Evolutionary conservation across 345 rosid genomes (phyloP), one percentile per base, ranked within the genome.

Genomic region (Gossypium raimondii): DNA sequence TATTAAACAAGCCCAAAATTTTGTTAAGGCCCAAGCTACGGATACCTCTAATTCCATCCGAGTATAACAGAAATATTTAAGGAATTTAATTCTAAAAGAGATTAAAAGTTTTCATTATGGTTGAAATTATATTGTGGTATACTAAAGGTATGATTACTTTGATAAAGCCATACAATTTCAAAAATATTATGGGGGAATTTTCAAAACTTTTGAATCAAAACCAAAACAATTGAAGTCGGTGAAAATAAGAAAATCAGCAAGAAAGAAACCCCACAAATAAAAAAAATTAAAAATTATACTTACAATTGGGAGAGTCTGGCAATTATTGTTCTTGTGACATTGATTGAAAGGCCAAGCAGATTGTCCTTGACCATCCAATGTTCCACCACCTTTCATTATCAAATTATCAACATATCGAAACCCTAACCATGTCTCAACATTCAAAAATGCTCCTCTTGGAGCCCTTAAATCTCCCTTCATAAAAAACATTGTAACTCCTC

Each of bases 341-440:
- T 69, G 9, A 9, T 76, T 82, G 24, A 3, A 3, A 12, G 52
- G 44, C 76, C 76, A 73, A 47, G 83, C 86, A 22, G 63, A n/a
- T 5, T 78, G 65, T 0, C 97, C 92, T 73, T 85, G 84, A 20
- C 95, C 97, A 29, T 92, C 90, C 58, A 92, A 85, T 18, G 82
- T 77, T 29, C 97, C 92, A 10, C 84, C 83, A 2, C 92, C 95
- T 9, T 77, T 72, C 41, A 90, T 10, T 0, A 80, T 83, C 57
- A 92, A 72, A 2, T 65, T 67, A 12, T 84, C 72, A 2, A 92
- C 50, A 56, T 77, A 58, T 13, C 64, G 22, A 75, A 92, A 79
- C 14, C 72, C 12, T 57, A 92, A 63, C 95, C 95, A 92, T 61
- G 75, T 75, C 7, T 75, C 74, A 62, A 50, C 80, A 47, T 75